A percentile compares a stretch with the other conserved stretches of the same genome.
Evolutionary conservation across 352 stramenopile genomes (phyloP).

Genomic region (Phytophthora nicotianae): DNA sequence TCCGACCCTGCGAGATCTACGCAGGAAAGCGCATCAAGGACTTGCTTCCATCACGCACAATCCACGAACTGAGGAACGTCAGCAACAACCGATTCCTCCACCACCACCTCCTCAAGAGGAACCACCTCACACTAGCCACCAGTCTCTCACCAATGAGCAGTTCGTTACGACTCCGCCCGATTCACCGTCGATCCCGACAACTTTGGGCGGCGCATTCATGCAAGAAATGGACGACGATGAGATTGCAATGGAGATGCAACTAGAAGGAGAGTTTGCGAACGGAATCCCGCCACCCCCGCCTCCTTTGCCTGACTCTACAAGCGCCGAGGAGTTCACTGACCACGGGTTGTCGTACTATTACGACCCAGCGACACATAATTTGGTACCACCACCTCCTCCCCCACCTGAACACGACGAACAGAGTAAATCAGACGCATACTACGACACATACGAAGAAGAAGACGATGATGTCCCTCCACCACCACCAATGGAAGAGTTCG

Average conservation of each 20-base stretch:
- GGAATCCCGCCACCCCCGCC: constrained; percentile 20
- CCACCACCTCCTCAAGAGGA: constrained; percentile 14
- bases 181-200: constrained; percentile 13
- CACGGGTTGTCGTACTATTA: constrained; percentile 68
- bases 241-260: constrained; percentile 35
- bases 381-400: constrained; percentile 31
- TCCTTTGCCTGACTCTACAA: constrained; percentile 14
- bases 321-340: constrained; percentile 45
- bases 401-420: constrained; percentile 32
- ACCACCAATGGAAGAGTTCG: constrained; percentile 22
- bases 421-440: constrained; percentile 26
- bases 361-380: constrained; percentile 32
- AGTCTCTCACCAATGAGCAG: constrained; percentile 19
- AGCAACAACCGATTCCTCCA: constrained; percentile 5
- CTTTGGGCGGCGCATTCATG: constrained; percentile 57
- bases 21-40: constrained; percentile 31
- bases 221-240: constrained; percentile 67
- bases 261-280: constrained; percentile 25
- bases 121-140: neutral
- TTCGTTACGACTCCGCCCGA: constrained; percentile 8
- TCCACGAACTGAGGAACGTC: constrained; percentile 12
- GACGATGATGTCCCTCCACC: constrained; percentile 10
- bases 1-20: constrained; percentile 29
- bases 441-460: constrained; percentile 24
- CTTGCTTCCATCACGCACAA: constrained; percentile 25